These are phyloP conservation scores for Cordyceps fumosorosea DNA, from an alignment of 2,329 filamentous ascomycete species.

Conservation along the genomic window DNA sequence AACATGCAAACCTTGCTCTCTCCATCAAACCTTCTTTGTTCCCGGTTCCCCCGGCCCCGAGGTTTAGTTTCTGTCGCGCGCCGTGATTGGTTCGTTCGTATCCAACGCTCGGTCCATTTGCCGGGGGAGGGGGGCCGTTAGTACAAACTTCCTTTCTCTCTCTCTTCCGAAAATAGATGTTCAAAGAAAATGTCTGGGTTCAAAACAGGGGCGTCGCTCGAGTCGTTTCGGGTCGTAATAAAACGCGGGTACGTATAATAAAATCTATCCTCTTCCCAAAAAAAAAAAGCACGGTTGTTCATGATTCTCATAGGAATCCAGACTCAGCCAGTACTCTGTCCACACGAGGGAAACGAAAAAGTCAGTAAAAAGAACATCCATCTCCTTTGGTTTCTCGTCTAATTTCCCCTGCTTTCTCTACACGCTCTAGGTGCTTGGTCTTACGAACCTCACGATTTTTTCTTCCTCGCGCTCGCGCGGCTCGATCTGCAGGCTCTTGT, in stretches of 20 bases:
- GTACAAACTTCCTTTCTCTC: not conserved
- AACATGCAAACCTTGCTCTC: not conserved
- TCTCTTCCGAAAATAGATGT: not conserved
- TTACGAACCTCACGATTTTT: slow-evolving; percentile 91
- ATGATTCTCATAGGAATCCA: slow-evolving; percentile 45
- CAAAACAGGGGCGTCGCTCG: not conserved
- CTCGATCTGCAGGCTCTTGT: slow-evolving; percentile 88
- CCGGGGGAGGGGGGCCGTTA: not conserved
- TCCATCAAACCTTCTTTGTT: not conserved
- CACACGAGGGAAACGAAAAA: slow-evolving; percentile 6
- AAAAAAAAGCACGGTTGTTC: not conserved
- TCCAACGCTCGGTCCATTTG: not conserved
- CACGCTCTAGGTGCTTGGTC: not conserved
- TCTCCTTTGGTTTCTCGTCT: not conserved
- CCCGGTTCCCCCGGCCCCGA: not conserved
- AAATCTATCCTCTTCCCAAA: slow-evolving; percentile 3
- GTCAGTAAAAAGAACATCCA: slow-evolving; percentile 10
- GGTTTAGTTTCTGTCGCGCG: not conserved
- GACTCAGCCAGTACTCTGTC: slow-evolving; percentile 54
- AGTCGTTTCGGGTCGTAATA: slow-evolving; percentile 8
- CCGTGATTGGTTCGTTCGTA: not conserved
- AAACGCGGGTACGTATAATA: slow-evolving; percentile 6
- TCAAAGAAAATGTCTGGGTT: not conserved
- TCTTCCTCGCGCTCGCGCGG: slow-evolving; percentile 96
- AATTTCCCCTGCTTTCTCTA: not conserved